These are phyloP conservation scores for Sanghuangporus sanghuang DNA, from an alignment of 1,284 basidiomycete species.

Conservation along the genomic window DNA sequence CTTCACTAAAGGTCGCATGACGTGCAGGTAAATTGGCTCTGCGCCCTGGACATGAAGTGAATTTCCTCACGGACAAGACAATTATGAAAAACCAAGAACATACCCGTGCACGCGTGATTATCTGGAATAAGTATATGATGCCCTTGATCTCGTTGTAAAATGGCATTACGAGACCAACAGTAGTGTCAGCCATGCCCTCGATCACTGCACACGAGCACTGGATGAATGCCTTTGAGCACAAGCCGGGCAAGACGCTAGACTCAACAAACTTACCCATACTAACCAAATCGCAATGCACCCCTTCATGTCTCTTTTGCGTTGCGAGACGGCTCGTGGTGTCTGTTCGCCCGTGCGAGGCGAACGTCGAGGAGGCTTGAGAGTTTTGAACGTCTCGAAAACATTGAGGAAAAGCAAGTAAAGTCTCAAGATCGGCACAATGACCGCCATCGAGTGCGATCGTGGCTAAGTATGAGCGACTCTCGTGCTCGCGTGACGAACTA, in stretches of 20 bases:
- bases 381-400: slow-evolving; percentile 79
- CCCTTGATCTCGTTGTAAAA: slow-evolving; percentile 79
- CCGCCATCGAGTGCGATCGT: slow-evolving; percentile 42
- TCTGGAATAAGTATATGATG: slow-evolving; percentile 60
- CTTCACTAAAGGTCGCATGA: slow-evolving; percentile 65
- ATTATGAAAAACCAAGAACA: slow-evolving; percentile 25
- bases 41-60: slow-evolving; percentile 48
- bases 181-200: slow-evolving; percentile 55
- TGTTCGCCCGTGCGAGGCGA: slow-evolving; percentile 57
- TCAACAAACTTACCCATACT: slow-evolving; percentile 60
- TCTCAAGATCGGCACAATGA: slow-evolving; percentile 64
- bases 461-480: neutral
- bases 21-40: slow-evolving; percentile 71
- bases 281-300: slow-evolving; percentile 78
- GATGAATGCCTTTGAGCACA: slow-evolving; percentile 12
- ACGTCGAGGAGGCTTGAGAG: slow-evolving; percentile 57
- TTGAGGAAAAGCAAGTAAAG: slow-evolving; percentile 69
- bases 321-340: slow-evolving; percentile 58
- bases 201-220: slow-evolving; percentile 61
- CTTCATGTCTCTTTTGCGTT: slow-evolving; percentile 77
- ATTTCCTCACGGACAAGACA: slow-evolving; percentile 5
- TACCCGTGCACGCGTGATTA: slow-evolving; percentile 69
- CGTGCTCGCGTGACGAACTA: neutral
- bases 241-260: slow-evolving; percentile 10
- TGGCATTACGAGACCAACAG: slow-evolving; percentile 65